Conservation (phyloP, 1,284 basidiomycete species). For the Apiotrichum veenhuisii region DNA sequence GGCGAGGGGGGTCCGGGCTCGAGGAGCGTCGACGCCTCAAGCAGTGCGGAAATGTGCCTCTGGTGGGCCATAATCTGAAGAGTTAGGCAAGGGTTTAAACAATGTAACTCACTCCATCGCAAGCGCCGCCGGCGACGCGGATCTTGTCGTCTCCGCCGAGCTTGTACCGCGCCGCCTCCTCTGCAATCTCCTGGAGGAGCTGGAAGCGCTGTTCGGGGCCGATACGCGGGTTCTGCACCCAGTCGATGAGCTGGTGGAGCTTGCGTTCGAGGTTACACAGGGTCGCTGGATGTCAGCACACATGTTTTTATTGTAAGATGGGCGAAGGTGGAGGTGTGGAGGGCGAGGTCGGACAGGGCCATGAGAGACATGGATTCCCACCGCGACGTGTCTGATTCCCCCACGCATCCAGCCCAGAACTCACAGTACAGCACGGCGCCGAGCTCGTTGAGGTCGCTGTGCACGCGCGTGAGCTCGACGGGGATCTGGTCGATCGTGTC, state of each 20-base stretch:
- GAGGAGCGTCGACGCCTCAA: conserved; percentile 50
- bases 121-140: conserved; percentile 88
- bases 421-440: conserved; percentile 85
- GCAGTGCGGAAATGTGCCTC: conserved; percentile 57
- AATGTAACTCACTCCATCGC: conserved; percentile 63
- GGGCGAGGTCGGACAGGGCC: not conserved
- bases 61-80: conserved; percentile 64
- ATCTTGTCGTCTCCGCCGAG: conserved; percentile 99
- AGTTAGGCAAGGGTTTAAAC: not conserved
- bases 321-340: not conserved
- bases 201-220: conserved; percentile 76
- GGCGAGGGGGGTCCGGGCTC: conserved; percentile 51
- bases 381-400: not conserved
- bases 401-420: conserved; percentile 17
- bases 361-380: not conserved
- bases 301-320: not conserved
- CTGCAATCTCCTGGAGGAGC: conserved; percentile 86
- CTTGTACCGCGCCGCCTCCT: conserved; percentile 86
- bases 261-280: conserved; percentile 73
- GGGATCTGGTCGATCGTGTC: conserved; percentile 93
- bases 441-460: conserved; percentile 93
- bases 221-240: conserved; percentile 65
- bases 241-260: conserved; percentile 66
- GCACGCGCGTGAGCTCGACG: conserved; percentile 86
- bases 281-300: conserved; percentile 54